Base-by-base conservation (phyloP, 345 rosid genomes). In the Populus simonii region DNA sequence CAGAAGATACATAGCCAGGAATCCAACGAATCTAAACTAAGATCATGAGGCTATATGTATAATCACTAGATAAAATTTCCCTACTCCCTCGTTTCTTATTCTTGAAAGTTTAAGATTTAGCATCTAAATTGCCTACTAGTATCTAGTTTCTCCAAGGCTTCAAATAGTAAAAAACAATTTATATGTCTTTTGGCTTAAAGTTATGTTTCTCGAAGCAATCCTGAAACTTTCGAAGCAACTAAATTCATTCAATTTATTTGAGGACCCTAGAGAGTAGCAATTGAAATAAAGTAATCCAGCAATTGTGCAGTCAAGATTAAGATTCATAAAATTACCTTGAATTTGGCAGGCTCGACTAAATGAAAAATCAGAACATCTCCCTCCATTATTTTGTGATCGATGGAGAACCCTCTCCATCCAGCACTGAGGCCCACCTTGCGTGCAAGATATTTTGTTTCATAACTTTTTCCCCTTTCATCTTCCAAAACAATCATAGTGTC, bases 331-430 rank as follows among this genome's bases (percentile, higher is more conserved):
- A 73, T 49, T 17, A 79, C 81, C 77, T 73, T 79, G 67, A 79
- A 55, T 41, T 68, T 73, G 63, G 49, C 23, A 16, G 72, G 76
- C 38, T 13, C 39, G 23, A 66, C 68, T 55, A 79, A 66, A 68
- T 79, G 82, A 69, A 79, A 79, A 43, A 79, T 59, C 51, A 73
- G 13, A 25, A 69, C 65, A 43, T 79, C 78, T 13, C 78, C 74
- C 63, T 66, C 68, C 12, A 66, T 35, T 39, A 79, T 67, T 12
- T 68, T 73, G 68, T 79, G 81, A 43, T 73, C 76, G 23, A 79
- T 35, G 41, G 70, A 74, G 65, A 79, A 74, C 38, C 76, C 70
- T 68, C 78, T 74, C 82, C 82, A 79, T 18, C 82, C 82, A 15
- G 36, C 74, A 55, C 82, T 79, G 15, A 79, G 67, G 11, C 82